Conservation (phyloP, 2,329 filamentous ascomycete species). For the Nemania abortiva region DNA sequence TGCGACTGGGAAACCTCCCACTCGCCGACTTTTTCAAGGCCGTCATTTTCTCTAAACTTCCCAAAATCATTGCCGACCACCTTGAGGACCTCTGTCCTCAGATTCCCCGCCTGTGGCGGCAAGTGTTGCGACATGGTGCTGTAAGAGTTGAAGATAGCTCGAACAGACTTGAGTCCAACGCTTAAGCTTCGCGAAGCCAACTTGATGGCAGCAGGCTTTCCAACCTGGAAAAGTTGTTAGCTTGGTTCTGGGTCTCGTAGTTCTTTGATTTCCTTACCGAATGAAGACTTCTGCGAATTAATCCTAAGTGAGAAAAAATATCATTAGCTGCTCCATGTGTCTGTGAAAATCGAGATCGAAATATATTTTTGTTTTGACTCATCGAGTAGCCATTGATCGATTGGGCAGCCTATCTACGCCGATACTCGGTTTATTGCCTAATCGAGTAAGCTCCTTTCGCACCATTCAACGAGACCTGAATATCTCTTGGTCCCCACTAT, state of each 20-base stretch:
- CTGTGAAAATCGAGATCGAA: not conserved
- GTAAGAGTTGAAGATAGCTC: slow-evolving; percentile 47
- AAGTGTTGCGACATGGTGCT: slow-evolving; percentile 51
- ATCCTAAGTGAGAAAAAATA: not conserved
- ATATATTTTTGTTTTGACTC: slow-evolving; percentile 8
- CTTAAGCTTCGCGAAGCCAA: slow-evolving; percentile 46
- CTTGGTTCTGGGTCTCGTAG: not conserved
- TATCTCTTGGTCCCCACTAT: too few species aligned
- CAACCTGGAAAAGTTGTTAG: not conserved
- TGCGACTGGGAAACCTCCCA: slow-evolving; percentile 48
- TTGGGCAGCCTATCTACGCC: not conserved
- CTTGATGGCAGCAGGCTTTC: slow-evolving; percentile 34
- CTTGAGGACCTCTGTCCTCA: slow-evolving; percentile 45
- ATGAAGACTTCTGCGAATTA: not conserved
- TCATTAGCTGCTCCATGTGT: not conserved
- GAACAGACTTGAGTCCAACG: slow-evolving; percentile 43
- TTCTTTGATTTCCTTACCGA: not conserved
- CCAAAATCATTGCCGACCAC: slow-evolving; percentile 44
- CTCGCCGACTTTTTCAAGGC: slow-evolving; percentile 42
- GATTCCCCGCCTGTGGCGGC: slow-evolving; percentile 30
- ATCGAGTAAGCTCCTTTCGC: too few species aligned
- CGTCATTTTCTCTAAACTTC: slow-evolving; percentile 44
- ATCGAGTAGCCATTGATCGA: not conserved
- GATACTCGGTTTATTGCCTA: not conserved
- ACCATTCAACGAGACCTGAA: too few species aligned